Base-by-base conservation (phyloP, 441 rosid species). In the Gossypium trilobum region DNA sequence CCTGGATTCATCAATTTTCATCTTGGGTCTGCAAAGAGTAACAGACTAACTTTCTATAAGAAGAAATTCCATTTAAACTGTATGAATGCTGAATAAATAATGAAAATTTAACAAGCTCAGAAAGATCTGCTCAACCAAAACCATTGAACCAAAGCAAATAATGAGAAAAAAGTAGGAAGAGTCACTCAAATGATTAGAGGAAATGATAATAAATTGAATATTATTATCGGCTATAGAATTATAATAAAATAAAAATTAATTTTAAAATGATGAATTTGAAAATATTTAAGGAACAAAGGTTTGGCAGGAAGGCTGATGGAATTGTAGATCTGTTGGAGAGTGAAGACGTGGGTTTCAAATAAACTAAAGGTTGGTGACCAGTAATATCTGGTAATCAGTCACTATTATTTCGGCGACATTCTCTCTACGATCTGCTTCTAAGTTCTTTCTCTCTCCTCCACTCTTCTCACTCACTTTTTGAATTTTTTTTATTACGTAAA, bases 1-100 rank as follows among this genome's bases (percentile, higher is more conserved):
- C 67, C 48, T 33, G 67, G 19, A 33, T 16, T 62, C 67, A 17
- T 62, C 67, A 16, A 33, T 3, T 62, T 62, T 62, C 67, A 33
- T 16, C 31, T 4, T 17, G 4, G 19, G 67, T 16, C 67, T 62
- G 67, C 67, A 62, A 31, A 31, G 7, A 3, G 11, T 33, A 33
- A 62, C 7, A n/a, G n/a, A 58, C 5, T 29, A 29, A 29, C 33
- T 29, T 29, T 29, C 33, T 29, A 29, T 5, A 0, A 6, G 1
- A 8, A 55, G n/a, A 20, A 23, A 19, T 20, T 55, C 2, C 60
- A 19, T 20, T 20, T 9, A 20, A 55, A 55, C 27, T 9, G 59
- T 19, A 54, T 52, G 58, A 55, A 8, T 19, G 10, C 11, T 20
- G 59, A 55, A 55, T 55, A 55, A 31, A 31, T 8, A 1, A 55